phyloP scores from a whole-genome alignment of 2,329 filamentous ascomycete species.

The Apiospora aurea region DNA sequence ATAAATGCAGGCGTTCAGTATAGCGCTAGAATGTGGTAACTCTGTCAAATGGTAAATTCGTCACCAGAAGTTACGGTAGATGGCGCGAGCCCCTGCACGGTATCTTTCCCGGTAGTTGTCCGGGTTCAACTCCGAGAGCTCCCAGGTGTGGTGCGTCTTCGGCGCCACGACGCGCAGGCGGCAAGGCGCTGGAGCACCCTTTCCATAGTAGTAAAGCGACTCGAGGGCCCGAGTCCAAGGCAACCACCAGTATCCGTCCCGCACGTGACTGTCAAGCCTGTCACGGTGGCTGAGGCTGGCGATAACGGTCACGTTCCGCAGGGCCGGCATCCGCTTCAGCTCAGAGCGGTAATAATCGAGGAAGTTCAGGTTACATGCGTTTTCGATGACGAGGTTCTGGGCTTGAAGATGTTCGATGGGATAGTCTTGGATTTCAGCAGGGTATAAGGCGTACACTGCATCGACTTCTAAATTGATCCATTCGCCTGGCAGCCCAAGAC shows the following conservation, averaged over 20 bases:
- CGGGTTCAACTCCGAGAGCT: neutral
- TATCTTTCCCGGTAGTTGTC: neutral
- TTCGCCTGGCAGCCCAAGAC: neutral
- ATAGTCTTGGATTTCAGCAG: too few species aligned
- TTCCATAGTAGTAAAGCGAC: neutral
- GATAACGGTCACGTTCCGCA: neutral
- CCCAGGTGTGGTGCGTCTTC: neutral
- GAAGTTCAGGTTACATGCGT: too few species aligned
- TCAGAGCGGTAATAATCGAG: too few species aligned
- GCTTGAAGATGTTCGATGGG: neutral
- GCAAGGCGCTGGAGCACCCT: neutral
- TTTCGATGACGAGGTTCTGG: neutral
- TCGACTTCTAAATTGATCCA: neutral
- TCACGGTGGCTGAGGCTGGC: neutral
- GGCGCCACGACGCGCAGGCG: neutral
- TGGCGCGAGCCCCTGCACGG: too few species aligned
- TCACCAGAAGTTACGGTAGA: too few species aligned
- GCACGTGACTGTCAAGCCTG: too few species aligned
- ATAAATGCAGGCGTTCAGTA: too few species aligned
- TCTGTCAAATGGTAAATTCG: too few species aligned
- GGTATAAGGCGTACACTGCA: neutral
- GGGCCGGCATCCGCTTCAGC: neutral
- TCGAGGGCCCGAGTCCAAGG: neutral
- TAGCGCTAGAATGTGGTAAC: too few species aligned
- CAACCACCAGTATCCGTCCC: neutral